Base-by-base conservation (phyloP, 176 grass and related monocot species). In the Eleusine coracana region DNA sequence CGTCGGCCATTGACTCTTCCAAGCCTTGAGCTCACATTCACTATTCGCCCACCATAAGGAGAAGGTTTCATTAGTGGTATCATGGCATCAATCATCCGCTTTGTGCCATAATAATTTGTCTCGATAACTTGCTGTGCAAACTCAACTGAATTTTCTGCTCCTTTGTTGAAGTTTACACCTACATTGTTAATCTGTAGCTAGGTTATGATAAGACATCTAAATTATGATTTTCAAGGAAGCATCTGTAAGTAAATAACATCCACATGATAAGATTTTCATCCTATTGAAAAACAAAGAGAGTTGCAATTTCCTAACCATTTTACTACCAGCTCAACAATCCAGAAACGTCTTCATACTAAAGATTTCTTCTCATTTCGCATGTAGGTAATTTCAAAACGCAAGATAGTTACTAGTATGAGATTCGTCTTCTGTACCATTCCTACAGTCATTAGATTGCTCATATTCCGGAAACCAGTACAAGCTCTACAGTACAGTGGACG, bases 161-260 rank as follows among this genome's bases (percentile, higher is more conserved):
- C 96, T 76, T 63, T 88, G 42, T 95, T 98, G 84, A 98, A 98
- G 84, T 98, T 98, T 11, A 96, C 91, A 64, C 93, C 96, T 82
- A 91, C 96, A 93, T 96, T 96, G 80, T 98, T 98, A 64, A 98
- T 80, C 96, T 95, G 85, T 75, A 87, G 67, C 25, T 37, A 66
- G 77, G 66, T 80, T 78, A 46, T 46, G 31, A 86, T 2, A 50
- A 66, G 12, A 81, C 18, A 89, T 82, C 10, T 75, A 78, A 49
- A 5, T 11, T 6, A 79, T 34, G 21, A 60, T 2, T 51, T 40
- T 23, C 37, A 29, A 27, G 51, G 15, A 87, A 63, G 67, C 0
- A 76, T 80, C 54, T 64, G 46, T 18, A 28, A 45, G 7, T 52
- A 51, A 1, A 44, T 55, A 48, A 16, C 12, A 27, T 70, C 34